These are phyloP conservation scores for Cyclocybe cylindracea DNA, from an alignment of 768 basidiomycete species.

Conservation along the genomic window DNA sequence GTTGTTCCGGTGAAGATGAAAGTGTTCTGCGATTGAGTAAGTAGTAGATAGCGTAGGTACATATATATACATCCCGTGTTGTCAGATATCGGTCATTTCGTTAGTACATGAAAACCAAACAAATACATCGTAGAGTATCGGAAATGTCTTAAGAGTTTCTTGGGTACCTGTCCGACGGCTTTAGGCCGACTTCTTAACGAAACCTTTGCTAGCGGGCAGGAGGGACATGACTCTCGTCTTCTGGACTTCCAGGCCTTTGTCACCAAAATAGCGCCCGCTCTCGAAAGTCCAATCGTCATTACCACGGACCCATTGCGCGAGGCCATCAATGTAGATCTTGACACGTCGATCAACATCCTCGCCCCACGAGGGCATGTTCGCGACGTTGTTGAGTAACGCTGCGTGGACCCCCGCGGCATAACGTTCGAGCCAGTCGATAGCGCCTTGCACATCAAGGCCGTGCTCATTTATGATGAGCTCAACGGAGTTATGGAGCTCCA, in stretches of 20 bases:
- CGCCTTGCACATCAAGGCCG: slow-evolving; percentile 33
- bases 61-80: too few species aligned
- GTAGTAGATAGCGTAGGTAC: too few species aligned
- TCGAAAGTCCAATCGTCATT: slow-evolving; percentile 57
- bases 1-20: too few species aligned
- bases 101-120: too few species aligned
- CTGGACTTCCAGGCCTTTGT: slow-evolving; percentile 18
- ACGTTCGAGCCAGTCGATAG: slow-evolving; percentile 39
- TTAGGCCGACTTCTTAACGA: slow-evolving; percentile 9
- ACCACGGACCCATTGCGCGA: slow-evolving; percentile 55
- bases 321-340: slow-evolving; percentile 41
- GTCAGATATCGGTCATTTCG: too few species aligned
- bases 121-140: too few species aligned
- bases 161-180: too few species aligned
- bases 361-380: slow-evolving; percentile 39
- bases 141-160: too few species aligned
- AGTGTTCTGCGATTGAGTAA: too few species aligned
- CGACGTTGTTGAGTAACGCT: slow-evolving; percentile 36
- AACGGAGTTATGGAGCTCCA: slow-evolving; percentile 44
- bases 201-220: slow-evolving; percentile 11
- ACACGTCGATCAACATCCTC: slow-evolving; percentile 36
- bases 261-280: slow-evolving; percentile 42
- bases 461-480: slow-evolving; percentile 50
- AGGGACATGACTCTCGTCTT: slow-evolving; percentile 19
- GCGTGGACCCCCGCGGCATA: slow-evolving; percentile 38